These are phyloP conservation scores for Apiospora arundinis DNA, from an alignment of 2,329 filamentous ascomycete genomes.

Conservation along the genomic window DNA sequence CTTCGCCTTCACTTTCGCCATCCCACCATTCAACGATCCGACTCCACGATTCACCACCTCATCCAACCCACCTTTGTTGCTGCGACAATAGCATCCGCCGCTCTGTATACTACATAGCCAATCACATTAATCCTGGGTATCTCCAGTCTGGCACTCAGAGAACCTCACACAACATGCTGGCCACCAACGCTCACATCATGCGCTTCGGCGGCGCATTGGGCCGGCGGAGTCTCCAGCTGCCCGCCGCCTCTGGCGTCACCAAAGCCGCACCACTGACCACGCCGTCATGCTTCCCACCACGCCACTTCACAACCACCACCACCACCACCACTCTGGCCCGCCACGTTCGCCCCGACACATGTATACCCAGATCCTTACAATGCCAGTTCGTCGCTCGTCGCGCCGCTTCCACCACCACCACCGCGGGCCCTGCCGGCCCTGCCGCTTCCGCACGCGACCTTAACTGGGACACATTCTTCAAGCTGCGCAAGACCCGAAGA, in stretches of 20 bases:
- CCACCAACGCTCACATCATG: conserved; percentile 32
- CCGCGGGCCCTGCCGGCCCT: conserved; percentile 27
- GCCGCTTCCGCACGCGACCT: conserved; percentile 49
- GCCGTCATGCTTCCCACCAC: conserved; percentile 27
- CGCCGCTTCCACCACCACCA: conserved; percentile 35
- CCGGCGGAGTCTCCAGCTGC: conserved; percentile 38
- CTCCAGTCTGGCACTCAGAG: too few relatives aligned
- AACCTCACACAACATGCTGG: conserved; percentile 32
- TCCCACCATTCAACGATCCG: not conserved
- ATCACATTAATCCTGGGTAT: not conserved
- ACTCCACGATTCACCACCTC: conserved; percentile 3
- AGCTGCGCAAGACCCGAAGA: conserved; percentile 83
- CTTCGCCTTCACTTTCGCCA: not conserved
- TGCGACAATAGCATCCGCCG: not conserved
- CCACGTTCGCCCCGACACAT: not conserved
- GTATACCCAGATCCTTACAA: conserved; percentile 23
- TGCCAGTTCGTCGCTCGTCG: conserved; percentile 36
- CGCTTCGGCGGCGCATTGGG: conserved; percentile 37
- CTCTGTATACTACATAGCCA: not conserved
- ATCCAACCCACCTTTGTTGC: not conserved
- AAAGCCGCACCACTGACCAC: conserved; percentile 29
- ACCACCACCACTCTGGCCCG: conserved; percentile 22
- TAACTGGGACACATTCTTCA: conserved; percentile 93
- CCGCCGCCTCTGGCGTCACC: conserved; percentile 30
- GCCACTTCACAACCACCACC: conserved; percentile 32